Percentiles rank a stretch among this genome's conserved stretches.
Evolutionary conservation across 306 rosid species (phyloP).

Genomic region (Senna tora): DNA sequence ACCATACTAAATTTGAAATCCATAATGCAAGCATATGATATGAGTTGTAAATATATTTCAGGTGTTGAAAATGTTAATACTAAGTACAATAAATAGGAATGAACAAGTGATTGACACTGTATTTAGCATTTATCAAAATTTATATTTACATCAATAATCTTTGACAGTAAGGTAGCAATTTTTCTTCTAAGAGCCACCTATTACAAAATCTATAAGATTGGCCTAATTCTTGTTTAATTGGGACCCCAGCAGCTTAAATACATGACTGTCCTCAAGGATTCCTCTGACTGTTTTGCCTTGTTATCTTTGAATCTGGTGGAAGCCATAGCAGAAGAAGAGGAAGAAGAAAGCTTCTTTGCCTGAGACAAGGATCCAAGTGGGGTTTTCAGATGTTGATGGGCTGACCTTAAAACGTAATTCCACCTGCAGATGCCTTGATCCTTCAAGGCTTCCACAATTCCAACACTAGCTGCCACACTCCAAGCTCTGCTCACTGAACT

Average conservation of each 20-base stretch:
- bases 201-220: no score
- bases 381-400: slow-evolving; percentile 49
- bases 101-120: no score
- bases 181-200: no score
- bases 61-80: no score
- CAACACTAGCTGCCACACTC: slow-evolving; percentile 43
- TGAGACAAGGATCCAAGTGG: slow-evolving; percentile 41
- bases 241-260: slow-evolving; percentile 67
- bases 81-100: no score
- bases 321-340: slow-evolving; percentile 42
- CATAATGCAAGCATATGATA: no score
- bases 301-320: slow-evolving; percentile 44
- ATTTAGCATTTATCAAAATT: no score
- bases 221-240: slow-evolving; percentile 16
- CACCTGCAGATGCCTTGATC: slow-evolving; percentile 66
- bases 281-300: slow-evolving; percentile 60
- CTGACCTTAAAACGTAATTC: slow-evolving; percentile 46
- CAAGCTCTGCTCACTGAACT: slow-evolving; percentile 40
- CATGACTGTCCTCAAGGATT: slow-evolving; percentile 65
- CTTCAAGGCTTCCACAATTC: slow-evolving; percentile 50
- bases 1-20: no score
- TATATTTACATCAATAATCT: no score
- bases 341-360: slow-evolving; percentile 47
- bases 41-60: no score
- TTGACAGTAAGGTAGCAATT: no score